Evolutionary conservation across 257 asterid species (phyloP), one percentile per base, ranked within the genome.

Genomic region (Petunia axillaris): DNA sequence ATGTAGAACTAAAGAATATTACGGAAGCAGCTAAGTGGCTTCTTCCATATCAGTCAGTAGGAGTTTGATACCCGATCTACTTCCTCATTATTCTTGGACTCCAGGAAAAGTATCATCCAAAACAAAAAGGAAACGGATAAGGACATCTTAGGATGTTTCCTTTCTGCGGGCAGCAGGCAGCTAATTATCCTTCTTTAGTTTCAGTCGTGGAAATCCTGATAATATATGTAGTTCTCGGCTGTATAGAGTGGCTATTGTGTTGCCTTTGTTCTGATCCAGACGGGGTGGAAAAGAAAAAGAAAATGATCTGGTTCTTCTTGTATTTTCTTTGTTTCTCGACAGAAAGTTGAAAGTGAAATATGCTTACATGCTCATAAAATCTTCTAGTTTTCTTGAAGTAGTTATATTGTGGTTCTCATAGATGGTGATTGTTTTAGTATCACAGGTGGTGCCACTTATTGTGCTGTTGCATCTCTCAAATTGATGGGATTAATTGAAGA

Each of bases 371-470:
- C 13, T 63, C 68, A 35, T 63, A 63, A 63, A 37, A 63, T 36
- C 44, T 36, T 63, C 4, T 10, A 63, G 44, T 1, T 63, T 63
- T 63, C 6, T 9, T 63, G 41, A 2, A 48, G 44, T 36, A 43
- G 44, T 71, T 3, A 38, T 75, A 65, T 81, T 60, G 75, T 77
- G 62, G 78, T 89, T 80, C 93, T 93, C 87, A 90, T 64, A 87
- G 90, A 86, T 84, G 85, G 81, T 87, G 85, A 78, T 86, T 89
- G 78, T 86, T 87, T 25, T 93, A 91, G 97, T 89, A 88, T 89
- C 86, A 77, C 98, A 96, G 99, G 99, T 86, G 99, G 99, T 79
- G 99, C 91, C 90, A 96, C 98, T 15, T 96, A 90, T 80, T 96
- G 99, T 86, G 99, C 99, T 79, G 95, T 94, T 87, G 95, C 99